Evolutionary conservation across 495 filamentous ascomycete species (phyloP).

Genomic region (Aspergillus affinis): DNA sequence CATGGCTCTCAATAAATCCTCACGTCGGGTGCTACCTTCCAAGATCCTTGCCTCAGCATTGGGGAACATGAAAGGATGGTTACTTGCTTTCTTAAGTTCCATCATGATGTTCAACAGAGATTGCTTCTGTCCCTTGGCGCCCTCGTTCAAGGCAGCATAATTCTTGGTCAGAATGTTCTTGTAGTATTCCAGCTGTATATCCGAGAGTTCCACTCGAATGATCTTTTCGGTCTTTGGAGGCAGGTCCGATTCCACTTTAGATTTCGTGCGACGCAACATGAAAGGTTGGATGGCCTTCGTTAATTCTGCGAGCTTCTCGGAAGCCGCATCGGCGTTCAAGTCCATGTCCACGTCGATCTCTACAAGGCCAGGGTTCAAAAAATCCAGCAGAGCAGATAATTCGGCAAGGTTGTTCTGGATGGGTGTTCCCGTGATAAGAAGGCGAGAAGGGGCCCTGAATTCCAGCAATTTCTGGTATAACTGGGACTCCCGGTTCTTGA

Average conservation of each 20-base stretch:
- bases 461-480: slow-evolving; percentile 81
- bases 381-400: slow-evolving; percentile 87
- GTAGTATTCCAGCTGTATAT: slow-evolving; percentile 96
- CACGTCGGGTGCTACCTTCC: slow-evolving; percentile 69
- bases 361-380: slow-evolving; percentile 87
- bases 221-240: slow-evolving; percentile 98
- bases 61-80: slow-evolving; percentile 96
- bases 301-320: slow-evolving; percentile 67
- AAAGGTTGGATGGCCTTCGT: slow-evolving; percentile 78
- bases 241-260: slow-evolving; percentile 92
- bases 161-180: slow-evolving; percentile 98
- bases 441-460: slow-evolving; percentile 78
- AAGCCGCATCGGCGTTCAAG: slow-evolving; percentile 65
- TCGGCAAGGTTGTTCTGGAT: slow-evolving; percentile 97
- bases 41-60: slow-evolving; percentile 87
- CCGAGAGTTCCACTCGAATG: slow-evolving; percentile 92
- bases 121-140: slow-evolving; percentile 82
- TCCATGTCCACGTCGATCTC: slow-evolving; percentile 88
- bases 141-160: slow-evolving; percentile 90
- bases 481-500: slow-evolving; percentile 95
- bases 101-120: slow-evolving; percentile 99
- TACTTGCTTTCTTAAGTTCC: slow-evolving; percentile 98
- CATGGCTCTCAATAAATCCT: slow-evolving; percentile 84
- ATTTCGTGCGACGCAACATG: slow-evolving; percentile 95
- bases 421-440: slow-evolving; percentile 95